Base-by-base conservation (phyloP, 371 early-diverging fungal species). In the Mortierella sp. region DNA sequence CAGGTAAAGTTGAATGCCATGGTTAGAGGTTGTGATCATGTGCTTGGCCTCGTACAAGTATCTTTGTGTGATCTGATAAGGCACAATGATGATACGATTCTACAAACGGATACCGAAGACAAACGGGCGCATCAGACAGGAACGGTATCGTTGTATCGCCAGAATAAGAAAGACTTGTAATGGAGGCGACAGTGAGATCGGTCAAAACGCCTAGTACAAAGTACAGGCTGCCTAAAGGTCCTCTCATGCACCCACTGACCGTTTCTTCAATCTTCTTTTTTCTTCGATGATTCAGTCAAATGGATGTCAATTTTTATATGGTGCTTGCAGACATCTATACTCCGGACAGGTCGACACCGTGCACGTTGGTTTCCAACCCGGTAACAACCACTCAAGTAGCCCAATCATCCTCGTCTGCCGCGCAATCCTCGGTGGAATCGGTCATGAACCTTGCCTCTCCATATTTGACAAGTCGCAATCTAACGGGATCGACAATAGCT, bases 401-500 rank as follows among this genome's bases (percentile, higher is more conserved):
- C 0, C 56, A 72, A 63, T 67, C 28, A 53, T 28, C 39, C 27
- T 46, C 51, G 8, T 25, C 10, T 21, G 19, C 63, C 17, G 62
- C 50, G 13, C 60, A 58, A 22, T 25, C 56, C 16, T 13, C 41
- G 43, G 58, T 49, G 29, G 65, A 64, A n/a, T 60, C 72, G 37
- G 79, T 60, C 60, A 79, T 49, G 60, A 71, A 17, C 62, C 79
- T 48, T 71, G 73, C 65, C 54, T 76, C 47, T 57, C 79, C 57
- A 67, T 79, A 81, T 1, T 60, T 82, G 39, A 77, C 82, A 14
- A 83, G 84, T 28, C 83, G 85, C 28, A 92, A 91, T 47, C 71
- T 93, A 5, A 89, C 94, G 19, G 94, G 95, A 0, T 82, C 90
- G 5, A 85, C 86, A 9, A 89, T 91, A 2, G 81, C 93, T 0